phyloP scores from a whole-genome alignment of 1,139 yeast genomes.

The Pneumocystis oryctolagi region DNA sequence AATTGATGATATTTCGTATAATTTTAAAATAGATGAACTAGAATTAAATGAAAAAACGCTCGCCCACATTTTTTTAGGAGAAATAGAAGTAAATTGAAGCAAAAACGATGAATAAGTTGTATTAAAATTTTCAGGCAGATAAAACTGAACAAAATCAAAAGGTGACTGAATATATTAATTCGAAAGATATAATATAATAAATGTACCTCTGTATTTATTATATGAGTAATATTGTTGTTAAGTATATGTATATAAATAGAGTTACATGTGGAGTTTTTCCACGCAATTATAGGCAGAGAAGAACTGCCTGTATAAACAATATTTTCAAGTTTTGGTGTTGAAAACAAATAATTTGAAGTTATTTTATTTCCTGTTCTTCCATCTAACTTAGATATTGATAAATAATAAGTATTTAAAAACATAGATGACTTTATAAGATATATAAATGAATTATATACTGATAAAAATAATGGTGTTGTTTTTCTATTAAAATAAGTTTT shows the following conservation, averaged over 20 bases:
- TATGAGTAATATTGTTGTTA: not conserved
- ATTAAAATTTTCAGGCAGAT: not conserved
- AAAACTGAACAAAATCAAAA: not conserved
- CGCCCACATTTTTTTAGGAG: not conserved
- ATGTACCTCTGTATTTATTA: not conserved
- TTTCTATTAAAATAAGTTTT: not conserved
- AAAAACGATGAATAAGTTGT: not conserved
- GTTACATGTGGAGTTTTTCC: not conserved
- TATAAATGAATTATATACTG: not conserved
- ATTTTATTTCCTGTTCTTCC: not conserved
- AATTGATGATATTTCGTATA: not conserved
- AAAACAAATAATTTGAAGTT: not conserved
- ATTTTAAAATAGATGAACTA: not conserved
- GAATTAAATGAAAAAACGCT: not conserved
- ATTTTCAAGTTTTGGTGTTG: not conserved
- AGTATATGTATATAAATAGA: not conserved
- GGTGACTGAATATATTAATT: not conserved
- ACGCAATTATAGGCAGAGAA: not conserved
- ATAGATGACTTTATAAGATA: not conserved
- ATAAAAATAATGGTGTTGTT: not conserved
- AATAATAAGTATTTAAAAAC: not conserved
- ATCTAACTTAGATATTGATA: not conserved
- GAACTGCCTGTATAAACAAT: not conserved
- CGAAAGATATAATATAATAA: not conserved
- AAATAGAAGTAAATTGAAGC: not conserved